Evolutionary conservation across 2,329 filamentous ascomycete species (phyloP).

Genomic region (Pyricularia sp.): DNA sequence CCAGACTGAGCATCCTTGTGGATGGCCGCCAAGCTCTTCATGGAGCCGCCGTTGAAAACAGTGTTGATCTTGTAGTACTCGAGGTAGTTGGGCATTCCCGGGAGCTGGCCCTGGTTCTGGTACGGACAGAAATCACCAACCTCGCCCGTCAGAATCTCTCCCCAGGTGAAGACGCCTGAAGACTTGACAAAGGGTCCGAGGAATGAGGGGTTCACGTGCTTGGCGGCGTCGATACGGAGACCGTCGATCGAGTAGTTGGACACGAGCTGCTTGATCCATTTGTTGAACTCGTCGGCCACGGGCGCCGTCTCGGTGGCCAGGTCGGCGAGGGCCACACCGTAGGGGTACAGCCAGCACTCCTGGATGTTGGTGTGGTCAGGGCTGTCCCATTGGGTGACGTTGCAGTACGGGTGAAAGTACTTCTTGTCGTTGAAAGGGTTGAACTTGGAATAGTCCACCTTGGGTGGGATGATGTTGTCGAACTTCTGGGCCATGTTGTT

Average conservation of each 20-base stretch:
- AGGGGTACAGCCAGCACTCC: conserved; percentile 40
- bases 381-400: conserved; percentile 29
- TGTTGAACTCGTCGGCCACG: conserved; percentile 28
- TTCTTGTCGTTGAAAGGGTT: conserved; percentile 37
- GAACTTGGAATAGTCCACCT: conserved; percentile 25
- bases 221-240: conserved; percentile 51
- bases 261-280: conserved; percentile 52
- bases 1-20: neutral
- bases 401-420: conserved; percentile 54
- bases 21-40: neutral
- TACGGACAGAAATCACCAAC: neutral
- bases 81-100: neutral
- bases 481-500: conserved; percentile 43
- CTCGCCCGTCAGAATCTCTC: neutral
- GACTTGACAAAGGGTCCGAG: conserved; percentile 2
- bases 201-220: conserved; percentile 15
- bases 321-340: conserved; percentile 51
- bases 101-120: neutral
- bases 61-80: neutral
- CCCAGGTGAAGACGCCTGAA: neutral
- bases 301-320: conserved; percentile 42
- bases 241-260: conserved; percentile 48
- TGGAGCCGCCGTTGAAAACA: neutral
- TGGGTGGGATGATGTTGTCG: conserved; percentile 12
- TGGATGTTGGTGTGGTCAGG: conserved; percentile 38